Base-by-base conservation (phyloP, 2,329 filamentous ascomycete species). In the Apiospora rasikravindrae region DNA sequence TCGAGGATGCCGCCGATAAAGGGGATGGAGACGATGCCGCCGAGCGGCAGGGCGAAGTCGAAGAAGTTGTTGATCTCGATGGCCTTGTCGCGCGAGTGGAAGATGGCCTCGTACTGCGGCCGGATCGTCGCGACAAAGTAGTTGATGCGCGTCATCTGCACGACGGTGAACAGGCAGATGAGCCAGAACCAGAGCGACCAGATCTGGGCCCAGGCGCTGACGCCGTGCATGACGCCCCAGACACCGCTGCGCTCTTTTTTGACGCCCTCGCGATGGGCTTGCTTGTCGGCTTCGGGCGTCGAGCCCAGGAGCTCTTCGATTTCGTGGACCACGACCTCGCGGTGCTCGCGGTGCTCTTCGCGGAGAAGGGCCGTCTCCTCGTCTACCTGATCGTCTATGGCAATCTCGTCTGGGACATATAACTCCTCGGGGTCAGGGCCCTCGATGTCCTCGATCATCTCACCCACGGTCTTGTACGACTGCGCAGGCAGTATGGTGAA, bases 111-210 rank as follows among this genome's bases (percentile, higher is more conserved):
- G 82, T 97, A 97, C 81, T 98, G 95, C 1, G 92, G 87, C 1
- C 93, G 88, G 74, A 97, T 92, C 2, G 95, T 97, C 4, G 95
- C 94, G 70, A 98, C 94, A 80, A 97, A 97, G 84, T 95, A 97
- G 83, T 97, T 97, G 87, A 97, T 97, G 42, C 92, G 88, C 2
- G 91, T 91, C 91, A 93, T 93, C 80, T 93, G 91, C 51, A 93
- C 83, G 44, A 93, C 87, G 6, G 94, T 97, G 80, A 97, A 96
- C 26, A 94, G 82, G 6, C 93, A 93, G 77, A 97, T 93, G 49
- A 97, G 87, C 24, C 94, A 85, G 81, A 96, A 98, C 94, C 94
- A 98, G 0, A 92, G 92, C 2, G 92, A 94, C 10, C 84, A 81
- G 75, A 98, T 92, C 82, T 98, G 95, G 77, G 94, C 84, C 29